Evolutionary conservation across 345 rosid genomes (phyloP).

Genomic region (Salix exigua): DNA sequence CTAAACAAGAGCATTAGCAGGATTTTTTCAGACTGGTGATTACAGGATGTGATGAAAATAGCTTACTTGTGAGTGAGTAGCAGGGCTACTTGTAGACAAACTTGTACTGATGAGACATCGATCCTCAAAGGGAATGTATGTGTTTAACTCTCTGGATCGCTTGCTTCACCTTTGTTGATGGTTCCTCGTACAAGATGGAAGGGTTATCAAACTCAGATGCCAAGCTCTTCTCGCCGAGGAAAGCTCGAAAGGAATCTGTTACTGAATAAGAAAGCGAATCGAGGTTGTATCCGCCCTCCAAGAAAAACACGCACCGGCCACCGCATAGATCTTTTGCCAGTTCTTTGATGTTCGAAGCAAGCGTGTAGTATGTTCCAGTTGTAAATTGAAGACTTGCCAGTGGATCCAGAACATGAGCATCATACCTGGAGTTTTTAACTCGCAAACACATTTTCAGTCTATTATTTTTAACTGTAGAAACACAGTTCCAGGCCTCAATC

Average conservation of each 20-base stretch:
- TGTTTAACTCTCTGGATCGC: constrained; percentile 66
- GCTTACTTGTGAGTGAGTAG: neutral
- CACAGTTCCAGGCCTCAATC: neutral
- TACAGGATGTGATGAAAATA: no score
- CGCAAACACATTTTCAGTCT: neutral
- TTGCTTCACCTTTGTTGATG: constrained; percentile 55
- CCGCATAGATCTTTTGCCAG: constrained; percentile 80
- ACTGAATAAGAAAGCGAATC: constrained; percentile 79
- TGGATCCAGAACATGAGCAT: constrained; percentile 87
- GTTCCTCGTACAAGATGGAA: constrained; percentile 80
- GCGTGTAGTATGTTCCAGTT: constrained; percentile 72
- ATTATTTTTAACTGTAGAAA: neutral
- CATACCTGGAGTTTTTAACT: constrained; percentile 50
- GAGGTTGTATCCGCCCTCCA: constrained; percentile 96
- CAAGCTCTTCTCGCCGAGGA: constrained; percentile 71
- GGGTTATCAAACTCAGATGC: constrained; percentile 79
- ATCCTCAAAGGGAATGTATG: constrained; percentile 60
- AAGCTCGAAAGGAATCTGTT: constrained; percentile 78
- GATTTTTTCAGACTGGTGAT: no score
- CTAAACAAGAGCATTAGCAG: neutral
- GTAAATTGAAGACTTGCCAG: constrained; percentile 81
- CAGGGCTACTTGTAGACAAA: neutral
- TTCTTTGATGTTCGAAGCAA: constrained; percentile 67
- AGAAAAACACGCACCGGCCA: constrained; percentile 81
- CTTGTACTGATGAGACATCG: neutral